Conservation (phyloP, 2,329 filamentous ascomycete species). For the Penicillium carneum region DNA sequence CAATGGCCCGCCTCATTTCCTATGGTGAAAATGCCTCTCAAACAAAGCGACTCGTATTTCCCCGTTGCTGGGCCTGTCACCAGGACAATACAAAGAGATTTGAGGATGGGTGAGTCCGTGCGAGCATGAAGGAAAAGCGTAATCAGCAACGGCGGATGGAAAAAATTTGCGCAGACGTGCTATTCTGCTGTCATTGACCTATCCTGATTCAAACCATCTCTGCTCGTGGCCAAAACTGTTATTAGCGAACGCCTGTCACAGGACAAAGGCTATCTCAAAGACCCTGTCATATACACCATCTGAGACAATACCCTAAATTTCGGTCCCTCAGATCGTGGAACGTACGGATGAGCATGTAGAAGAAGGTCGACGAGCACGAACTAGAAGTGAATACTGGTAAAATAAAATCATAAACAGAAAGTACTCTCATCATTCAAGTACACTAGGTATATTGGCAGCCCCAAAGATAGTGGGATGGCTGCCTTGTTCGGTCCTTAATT, state of each 20-base stretch:
- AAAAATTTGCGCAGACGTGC: neutral
- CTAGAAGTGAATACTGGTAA: constrained; percentile 2
- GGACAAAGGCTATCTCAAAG: neutral
- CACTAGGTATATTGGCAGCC: neutral
- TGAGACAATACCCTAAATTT: neutral
- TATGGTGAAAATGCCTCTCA: neutral
- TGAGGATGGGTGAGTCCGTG: neutral
- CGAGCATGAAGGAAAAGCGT: neutral
- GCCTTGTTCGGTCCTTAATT: constrained; percentile 14
- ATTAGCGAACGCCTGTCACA: neutral
- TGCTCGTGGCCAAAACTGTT: neutral
- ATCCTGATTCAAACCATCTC: neutral
- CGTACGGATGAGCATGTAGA: neutral
- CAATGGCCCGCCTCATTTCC: neutral
- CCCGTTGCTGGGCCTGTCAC: neutral
- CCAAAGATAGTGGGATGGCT: constrained; percentile 18
- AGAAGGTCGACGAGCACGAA: no score
- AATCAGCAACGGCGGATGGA: no score
- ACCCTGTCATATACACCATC: no score
- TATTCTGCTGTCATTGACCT: constrained; percentile 4
- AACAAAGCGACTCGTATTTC: neutral
- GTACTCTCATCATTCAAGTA: constrained; percentile 8
- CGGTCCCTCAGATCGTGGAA: neutral
- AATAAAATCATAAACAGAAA: constrained; percentile 4
- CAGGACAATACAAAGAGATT: neutral